Conservation (phyloP, 2,329 filamentous ascomycete species). For the Epichloe coenophiala region DNA sequence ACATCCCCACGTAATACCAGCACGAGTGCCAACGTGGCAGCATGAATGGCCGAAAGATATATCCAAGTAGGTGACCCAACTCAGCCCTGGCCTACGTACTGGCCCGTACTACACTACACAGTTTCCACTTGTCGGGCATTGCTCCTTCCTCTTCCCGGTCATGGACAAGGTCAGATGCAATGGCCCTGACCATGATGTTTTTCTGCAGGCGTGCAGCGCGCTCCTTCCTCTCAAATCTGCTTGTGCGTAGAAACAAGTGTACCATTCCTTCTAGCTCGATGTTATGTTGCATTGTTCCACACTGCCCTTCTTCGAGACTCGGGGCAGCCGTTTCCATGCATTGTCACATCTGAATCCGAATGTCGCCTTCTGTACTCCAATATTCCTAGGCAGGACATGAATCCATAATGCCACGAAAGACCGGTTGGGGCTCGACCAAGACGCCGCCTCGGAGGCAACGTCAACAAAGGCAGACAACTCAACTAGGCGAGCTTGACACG, state of each 20-base stretch:
- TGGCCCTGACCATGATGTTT: background rate
- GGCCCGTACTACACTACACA: background rate
- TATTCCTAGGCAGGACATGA: background rate
- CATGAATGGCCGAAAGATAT: no score
- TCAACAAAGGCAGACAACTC: conserved; percentile 6
- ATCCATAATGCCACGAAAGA: background rate
- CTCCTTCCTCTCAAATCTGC: background rate
- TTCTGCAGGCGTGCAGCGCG: background rate
- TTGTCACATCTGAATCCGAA: background rate
- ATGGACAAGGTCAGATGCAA: background rate
- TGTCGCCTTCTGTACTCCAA: background rate
- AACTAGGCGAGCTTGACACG: conserved; percentile 20
- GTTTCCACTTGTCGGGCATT: background rate
- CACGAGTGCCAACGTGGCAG: no score
- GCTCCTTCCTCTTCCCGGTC: background rate
- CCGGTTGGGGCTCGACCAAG: background rate
- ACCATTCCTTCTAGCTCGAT: background rate
- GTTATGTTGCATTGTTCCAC: background rate
- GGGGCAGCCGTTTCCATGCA: background rate
- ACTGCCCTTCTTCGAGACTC: background rate
- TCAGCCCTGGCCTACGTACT: no score
- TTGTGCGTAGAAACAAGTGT: background rate
- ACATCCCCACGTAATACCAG: no score
- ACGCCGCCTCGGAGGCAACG: conserved; percentile 4
- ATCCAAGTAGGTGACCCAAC: no score